Percentiles rank a stretch among this genome's conserved stretches.
phyloP scores from a whole-genome alignment of 768 basidiomycete genomes.

The Phaffia australis region DNA sequence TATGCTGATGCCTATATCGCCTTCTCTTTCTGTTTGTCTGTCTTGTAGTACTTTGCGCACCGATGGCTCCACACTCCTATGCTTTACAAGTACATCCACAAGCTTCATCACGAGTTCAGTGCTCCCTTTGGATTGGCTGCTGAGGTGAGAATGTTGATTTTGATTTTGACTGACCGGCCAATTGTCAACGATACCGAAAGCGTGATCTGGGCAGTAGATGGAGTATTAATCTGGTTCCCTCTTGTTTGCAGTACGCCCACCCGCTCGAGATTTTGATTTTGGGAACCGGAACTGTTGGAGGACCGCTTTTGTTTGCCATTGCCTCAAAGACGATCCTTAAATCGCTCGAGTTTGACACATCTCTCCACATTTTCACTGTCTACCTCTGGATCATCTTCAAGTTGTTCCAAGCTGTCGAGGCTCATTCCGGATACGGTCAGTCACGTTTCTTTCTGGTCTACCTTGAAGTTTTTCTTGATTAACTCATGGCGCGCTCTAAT shows the following conservation, averaged over 20 bases:
- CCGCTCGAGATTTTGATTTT: conserved; percentile 93
- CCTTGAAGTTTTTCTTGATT: not conserved
- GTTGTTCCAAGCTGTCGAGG: conserved; percentile 93
- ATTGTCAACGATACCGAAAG: not conserved
- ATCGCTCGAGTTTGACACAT: conserved; percentile 55
- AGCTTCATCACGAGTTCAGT: conserved; percentile 92
- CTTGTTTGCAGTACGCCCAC: conserved; percentile 84
- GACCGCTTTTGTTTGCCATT: conserved; percentile 57
- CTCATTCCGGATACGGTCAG: conserved; percentile 81
- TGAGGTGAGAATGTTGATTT: too few relatives aligned
- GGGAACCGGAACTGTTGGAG: conserved; percentile 77
- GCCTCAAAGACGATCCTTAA: conserved; percentile 31
- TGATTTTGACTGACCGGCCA: too few relatives aligned
- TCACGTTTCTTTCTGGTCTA: not conserved
- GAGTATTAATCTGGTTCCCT: conserved; percentile 31
- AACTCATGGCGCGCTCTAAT: not conserved
- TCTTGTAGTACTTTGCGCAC: conserved; percentile 51
- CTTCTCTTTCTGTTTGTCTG: conserved; percentile 6
- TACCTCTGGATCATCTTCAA: conserved; percentile 77
- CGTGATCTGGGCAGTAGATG: conserved; percentile 14
- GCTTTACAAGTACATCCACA: conserved; percentile 62
- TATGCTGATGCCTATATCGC: not conserved
- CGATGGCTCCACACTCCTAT: conserved; percentile 69
- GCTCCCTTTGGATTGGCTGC: conserved; percentile 82
- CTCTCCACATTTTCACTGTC: conserved; percentile 84